Percentiles rank a stretch among this genome's conserved stretches.
Conservation (phyloP, 305 asterid species). For the Ajuga reptans region DNA sequence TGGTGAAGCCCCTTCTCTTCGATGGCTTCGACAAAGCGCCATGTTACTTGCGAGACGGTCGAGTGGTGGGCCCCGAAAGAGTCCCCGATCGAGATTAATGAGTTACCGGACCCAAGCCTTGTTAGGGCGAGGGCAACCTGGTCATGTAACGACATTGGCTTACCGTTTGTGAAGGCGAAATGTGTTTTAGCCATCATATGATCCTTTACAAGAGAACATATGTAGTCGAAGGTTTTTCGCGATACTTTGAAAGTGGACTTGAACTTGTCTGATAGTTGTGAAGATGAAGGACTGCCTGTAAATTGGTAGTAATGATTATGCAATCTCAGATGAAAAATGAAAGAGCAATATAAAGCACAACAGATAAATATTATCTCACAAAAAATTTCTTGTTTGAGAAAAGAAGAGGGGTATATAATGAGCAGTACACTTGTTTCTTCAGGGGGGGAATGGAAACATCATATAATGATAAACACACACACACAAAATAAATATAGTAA, state of each 20-base stretch:
- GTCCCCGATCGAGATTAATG: conserved; percentile 70
- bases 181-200: conserved; percentile 69
- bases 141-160: conserved; percentile 58
- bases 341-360: not conserved
- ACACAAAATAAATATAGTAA: too few species aligned
- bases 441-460: not conserved
- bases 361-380: not conserved
- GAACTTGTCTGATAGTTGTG: conserved; percentile 43
- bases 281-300: conserved; percentile 53
- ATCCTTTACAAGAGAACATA: conserved; percentile 60
- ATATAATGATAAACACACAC: too few species aligned
- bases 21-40: conserved; percentile 91
- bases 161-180: conserved; percentile 53
- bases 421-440: not conserved
- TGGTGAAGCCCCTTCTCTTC: conserved; percentile 61
- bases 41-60: conserved; percentile 78
- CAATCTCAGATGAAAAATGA: not conserved
- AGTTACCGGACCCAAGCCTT: conserved; percentile 75
- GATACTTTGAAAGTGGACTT: conserved; percentile 61
- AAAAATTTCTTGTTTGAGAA: not conserved
- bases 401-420: not conserved
- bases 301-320: not conserved
- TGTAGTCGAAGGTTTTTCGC: conserved; percentile 57
- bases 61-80: conserved; percentile 77
- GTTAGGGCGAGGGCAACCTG: conserved; percentile 80